These are phyloP conservation scores for Phytopythium oedochilum DNA, from an alignment of 352 stramenopile genomes.

Conservation along the genomic window DNA sequence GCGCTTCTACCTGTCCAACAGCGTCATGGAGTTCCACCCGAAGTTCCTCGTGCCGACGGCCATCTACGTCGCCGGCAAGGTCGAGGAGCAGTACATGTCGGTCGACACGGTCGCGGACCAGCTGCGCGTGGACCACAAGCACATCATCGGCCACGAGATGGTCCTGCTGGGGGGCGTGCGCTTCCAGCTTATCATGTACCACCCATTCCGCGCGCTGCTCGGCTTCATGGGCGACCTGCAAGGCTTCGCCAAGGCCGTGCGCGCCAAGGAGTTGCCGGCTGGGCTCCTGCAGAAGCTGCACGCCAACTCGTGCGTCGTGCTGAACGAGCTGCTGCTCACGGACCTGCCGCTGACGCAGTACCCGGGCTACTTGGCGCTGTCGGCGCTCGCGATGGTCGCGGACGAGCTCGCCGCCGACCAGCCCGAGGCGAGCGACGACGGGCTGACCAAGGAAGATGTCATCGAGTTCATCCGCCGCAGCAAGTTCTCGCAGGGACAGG, in stretches of 20 bases:
- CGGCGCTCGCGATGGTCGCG: slow-evolving; percentile 47
- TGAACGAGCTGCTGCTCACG: slow-evolving; percentile 79
- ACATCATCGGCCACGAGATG: slow-evolving; percentile 88
- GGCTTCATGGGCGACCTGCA: slow-evolving; percentile 86
- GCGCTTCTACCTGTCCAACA: slow-evolving; percentile 88
- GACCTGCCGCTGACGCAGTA: slow-evolving; percentile 62
- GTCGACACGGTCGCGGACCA: slow-evolving; percentile 82
- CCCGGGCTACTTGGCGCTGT: slow-evolving; percentile 67
- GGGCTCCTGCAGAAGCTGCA: slow-evolving; percentile 76
- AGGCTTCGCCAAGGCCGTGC: slow-evolving; percentile 52
- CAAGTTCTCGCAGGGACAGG: slow-evolving; percentile 62
- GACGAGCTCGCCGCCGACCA: slow-evolving; percentile 37
- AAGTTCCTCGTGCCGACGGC: slow-evolving; percentile 81
- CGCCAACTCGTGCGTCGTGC: slow-evolving; percentile 55
- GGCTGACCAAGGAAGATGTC: slow-evolving; percentile 30
- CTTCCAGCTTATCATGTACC: slow-evolving; percentile 89
- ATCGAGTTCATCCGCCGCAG: slow-evolving; percentile 61
- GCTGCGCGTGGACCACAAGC: slow-evolving; percentile 79
- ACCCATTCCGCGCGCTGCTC: slow-evolving; percentile 75
- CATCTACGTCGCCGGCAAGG: slow-evolving; percentile 88
- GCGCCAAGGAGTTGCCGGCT: slow-evolving; percentile 51
- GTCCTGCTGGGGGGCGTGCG: slow-evolving; percentile 79
- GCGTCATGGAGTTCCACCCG: slow-evolving; percentile 86
- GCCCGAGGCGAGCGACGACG: slow-evolving; percentile 11
- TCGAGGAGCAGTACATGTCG: slow-evolving; percentile 89